Evolutionary conservation across 2,329 filamentous ascomycete species (phyloP).

Genomic region (Falciphora oryzae): DNA sequence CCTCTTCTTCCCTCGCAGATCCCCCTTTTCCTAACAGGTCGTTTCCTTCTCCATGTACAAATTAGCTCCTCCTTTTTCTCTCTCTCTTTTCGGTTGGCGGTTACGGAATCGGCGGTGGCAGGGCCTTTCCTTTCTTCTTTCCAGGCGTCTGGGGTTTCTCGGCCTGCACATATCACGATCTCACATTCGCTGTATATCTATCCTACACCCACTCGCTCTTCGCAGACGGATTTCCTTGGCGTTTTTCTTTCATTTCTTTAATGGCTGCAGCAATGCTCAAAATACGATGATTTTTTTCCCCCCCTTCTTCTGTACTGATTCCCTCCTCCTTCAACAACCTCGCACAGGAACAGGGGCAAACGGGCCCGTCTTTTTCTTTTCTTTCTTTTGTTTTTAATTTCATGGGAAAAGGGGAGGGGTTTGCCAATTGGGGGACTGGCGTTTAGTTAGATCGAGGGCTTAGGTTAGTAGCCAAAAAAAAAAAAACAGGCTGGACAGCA

Average conservation of each 20-base stretch:
- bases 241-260: neutral
- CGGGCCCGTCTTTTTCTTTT: neutral
- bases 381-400: neutral
- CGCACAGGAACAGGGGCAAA: neutral
- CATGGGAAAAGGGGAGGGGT: neutral
- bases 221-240: neutral
- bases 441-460: neutral
- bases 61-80: neutral
- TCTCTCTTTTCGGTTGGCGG: neutral
- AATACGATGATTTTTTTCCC: neutral
- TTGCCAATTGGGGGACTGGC: neutral
- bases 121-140: too few relatives aligned
- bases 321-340: neutral
- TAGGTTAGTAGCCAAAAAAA: neutral
- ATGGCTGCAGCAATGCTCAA: too few relatives aligned
- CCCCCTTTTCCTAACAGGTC: too few relatives aligned
- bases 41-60: slow-evolving; percentile 7
- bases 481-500: neutral
- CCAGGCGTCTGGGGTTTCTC: neutral
- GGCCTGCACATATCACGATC: too few relatives aligned
- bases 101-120: neutral
- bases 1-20: neutral
- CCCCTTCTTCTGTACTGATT: neutral
- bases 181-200: neutral
- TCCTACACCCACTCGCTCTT: neutral